Base-by-base conservation (phyloP, 352 stramenopile genomes). In the Globisporangium viniferum region DNA sequence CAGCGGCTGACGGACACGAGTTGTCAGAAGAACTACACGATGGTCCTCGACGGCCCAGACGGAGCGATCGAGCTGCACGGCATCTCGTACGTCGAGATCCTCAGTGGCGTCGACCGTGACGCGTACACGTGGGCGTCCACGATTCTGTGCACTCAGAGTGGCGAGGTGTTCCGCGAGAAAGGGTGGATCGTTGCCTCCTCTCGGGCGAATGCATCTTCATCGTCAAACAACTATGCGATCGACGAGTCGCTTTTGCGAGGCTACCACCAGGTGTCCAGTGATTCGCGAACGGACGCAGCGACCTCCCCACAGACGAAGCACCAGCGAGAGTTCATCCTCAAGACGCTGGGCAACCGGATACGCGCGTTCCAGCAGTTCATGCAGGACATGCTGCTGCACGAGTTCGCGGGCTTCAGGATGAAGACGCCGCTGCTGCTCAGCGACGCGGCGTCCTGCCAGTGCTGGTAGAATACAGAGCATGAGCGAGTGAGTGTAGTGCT, bases 321-420 rank as follows among this genome's bases (percentile, higher is more conserved):
- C 0, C 62, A 68, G 35, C 62, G 62, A 1, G 24, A 62, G 36
- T 68, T 68, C 35, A 54, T 68, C 35, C 53, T 68, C 51, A 54
- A 55, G 51, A 44, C 36, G 62, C 54, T 68, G 22, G 27, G 49
- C 7, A 41, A 41, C 24, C 62, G 62, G 2, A 62, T 48, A 15
- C 62, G 44, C 22, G 8, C 24, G 15, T 68, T 56, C 53, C 62
- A 68, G 27, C 51, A 68, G 27, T 61, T 41, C 36, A 46, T 68
- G 14, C 51, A 68, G 62, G n/a, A 41, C 15, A 20, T 55, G 22
- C 24, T 68, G 24, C 51, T 61, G 14, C 51, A 68, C 53, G 53
- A 61, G 53, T 35, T 62, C 51, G 29, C 36, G 14, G 62, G 24
- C n/a, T 33, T 33, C 27, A 46, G 2, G 29, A 60, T 41, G 29